A percentile compares a stretch with the other conserved stretches of the same genome.
These are phyloP conservation scores for Astrothelium subdiscretum DNA, from an alignment of 495 filamentous ascomycete genomes.

Conservation along the genomic window DNA sequence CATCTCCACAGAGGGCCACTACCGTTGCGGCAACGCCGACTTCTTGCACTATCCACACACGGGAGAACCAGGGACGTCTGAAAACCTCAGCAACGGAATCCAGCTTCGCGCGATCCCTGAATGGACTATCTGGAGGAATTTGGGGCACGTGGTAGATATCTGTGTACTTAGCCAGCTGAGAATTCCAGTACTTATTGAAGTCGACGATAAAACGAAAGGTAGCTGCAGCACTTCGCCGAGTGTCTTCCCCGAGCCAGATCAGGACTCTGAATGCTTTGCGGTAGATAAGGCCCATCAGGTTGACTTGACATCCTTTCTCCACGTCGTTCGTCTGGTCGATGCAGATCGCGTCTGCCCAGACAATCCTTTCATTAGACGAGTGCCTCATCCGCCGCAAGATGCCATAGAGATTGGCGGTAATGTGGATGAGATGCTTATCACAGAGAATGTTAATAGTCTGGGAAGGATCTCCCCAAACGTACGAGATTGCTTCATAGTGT, in stretches of 20 bases:
- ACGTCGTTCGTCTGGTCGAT: not conserved
- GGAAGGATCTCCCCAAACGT: not conserved
- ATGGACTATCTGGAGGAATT: not conserved
- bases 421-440: not conserved
- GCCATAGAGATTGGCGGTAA: not conserved
- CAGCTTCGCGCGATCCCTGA: too few species aligned
- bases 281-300: not conserved
- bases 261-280: not conserved
- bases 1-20: not conserved
- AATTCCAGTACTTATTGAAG: not conserved
- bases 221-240: not conserved
- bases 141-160: not conserved
- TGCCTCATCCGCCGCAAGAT: not conserved
- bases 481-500: conserved; percentile 6
- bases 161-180: not conserved
- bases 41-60: not conserved
- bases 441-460: not conserved
- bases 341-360: conserved; percentile 9
- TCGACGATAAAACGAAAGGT: not conserved
- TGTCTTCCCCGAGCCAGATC: conserved; percentile 2
- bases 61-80: not conserved
- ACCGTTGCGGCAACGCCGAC: not conserved
- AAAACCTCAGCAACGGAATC: not conserved
- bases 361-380: not conserved
- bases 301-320: not conserved